These are phyloP conservation scores for Phaeomoniella chlamydospora DNA, from an alignment of 2,329 filamentous ascomycete genomes.

Conservation along the genomic window DNA sequence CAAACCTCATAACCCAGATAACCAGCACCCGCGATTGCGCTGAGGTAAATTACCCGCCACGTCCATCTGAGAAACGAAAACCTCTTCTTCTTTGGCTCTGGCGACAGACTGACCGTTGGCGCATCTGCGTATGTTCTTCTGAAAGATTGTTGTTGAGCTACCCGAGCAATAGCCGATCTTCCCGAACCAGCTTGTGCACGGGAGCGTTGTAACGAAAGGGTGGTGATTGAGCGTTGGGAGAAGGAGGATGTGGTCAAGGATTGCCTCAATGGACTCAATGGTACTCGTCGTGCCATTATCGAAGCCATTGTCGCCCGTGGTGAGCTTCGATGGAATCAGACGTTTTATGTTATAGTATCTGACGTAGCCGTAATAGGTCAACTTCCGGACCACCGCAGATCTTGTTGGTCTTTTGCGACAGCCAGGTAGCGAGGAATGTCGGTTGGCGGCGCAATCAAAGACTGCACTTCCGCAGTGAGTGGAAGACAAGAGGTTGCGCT, in stretches of 20 bases:
- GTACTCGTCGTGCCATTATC: neutral
- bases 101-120: slow-evolving; percentile 20
- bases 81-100: slow-evolving; percentile 33
- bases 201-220: neutral
- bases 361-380: too few relatives aligned
- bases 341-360: too few relatives aligned
- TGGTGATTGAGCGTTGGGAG: neutral
- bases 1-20: slow-evolving; percentile 74
- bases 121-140: slow-evolving; percentile 38
- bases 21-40: slow-evolving; percentile 51
- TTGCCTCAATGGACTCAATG: neutral
- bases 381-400: too few relatives aligned
- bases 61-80: slow-evolving; percentile 62
- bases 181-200: neutral
- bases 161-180: slow-evolving; percentile 4
- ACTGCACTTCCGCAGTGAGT: too few relatives aligned
- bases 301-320: neutral
- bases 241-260: neutral
- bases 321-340: neutral
- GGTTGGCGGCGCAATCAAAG: too few relatives aligned
- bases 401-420: too few relatives aligned
- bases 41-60: slow-evolving; percentile 72
- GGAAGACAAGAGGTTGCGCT: too few relatives aligned
- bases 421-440: too few relatives aligned
- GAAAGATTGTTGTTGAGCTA: slow-evolving; percentile 20